Percentiles rank a stretch among this genome's conserved stretches.
These are phyloP conservation scores for Camellia lanceoleosa DNA, from an alignment of 148 eudicot species.

Conservation along the genomic window DNA sequence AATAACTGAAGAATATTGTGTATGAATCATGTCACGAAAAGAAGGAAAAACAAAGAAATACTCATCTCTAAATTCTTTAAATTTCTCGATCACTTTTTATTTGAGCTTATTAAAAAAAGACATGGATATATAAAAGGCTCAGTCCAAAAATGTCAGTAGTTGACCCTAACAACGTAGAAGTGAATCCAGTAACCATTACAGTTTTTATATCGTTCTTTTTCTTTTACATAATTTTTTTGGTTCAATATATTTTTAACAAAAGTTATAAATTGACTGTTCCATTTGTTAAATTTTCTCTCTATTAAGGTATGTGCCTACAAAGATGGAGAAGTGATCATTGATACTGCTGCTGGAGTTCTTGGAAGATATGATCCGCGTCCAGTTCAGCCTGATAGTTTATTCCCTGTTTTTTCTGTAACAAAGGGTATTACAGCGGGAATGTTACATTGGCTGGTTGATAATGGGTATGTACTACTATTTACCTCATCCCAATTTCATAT, in stretches of 20 bases:
- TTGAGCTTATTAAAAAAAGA: background rate
- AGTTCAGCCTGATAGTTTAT: conserved; percentile 92
- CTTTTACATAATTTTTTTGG: background rate
- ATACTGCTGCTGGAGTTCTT: conserved; percentile 94
- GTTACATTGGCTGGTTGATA: conserved; percentile 92
- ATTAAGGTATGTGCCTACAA: conserved; percentile 91
- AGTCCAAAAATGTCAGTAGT: background rate
- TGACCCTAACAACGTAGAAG: background rate
- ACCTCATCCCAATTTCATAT: background rate
- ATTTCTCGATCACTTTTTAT: background rate
- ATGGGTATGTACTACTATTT: conserved; percentile 48
- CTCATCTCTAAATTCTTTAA: background rate
- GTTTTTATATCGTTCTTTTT: background rate
- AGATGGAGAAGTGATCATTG: conserved; percentile 94
- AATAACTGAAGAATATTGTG: no score
- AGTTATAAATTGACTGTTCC: background rate
- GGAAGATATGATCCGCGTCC: conserved; percentile 99
- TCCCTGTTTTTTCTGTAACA: conserved; percentile 88
- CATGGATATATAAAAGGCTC: background rate
- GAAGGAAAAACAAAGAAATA: no score
- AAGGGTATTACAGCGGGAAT: conserved; percentile 92
- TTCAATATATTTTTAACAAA: background rate
- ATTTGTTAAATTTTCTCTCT: background rate
- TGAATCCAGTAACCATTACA: background rate
- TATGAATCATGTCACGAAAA: no score